Evolutionary conservation across 345 rosid genomes (phyloP).

Genomic region (Eucalyptus sp.): DNA sequence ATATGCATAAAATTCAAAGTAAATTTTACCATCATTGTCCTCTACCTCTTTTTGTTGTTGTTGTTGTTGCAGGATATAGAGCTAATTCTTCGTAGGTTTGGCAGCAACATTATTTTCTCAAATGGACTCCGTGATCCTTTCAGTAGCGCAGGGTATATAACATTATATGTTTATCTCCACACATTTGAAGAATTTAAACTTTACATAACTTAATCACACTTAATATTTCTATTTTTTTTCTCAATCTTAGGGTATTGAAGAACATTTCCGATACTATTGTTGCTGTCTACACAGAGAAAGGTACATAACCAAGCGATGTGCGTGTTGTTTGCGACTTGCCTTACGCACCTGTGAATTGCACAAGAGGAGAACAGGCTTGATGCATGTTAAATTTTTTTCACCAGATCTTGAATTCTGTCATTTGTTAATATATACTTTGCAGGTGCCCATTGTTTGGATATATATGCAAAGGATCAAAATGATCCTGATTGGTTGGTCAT

Average conservation of each 20-base stretch:
- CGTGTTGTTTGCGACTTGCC: background rate
- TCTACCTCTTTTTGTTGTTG: background rate
- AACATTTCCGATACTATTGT: background rate
- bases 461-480: background rate
- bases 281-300: background rate
- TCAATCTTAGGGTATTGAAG: background rate
- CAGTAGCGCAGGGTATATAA: slow-evolving; percentile 34
- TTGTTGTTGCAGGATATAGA: slow-evolving; percentile 21
- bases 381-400: background rate
- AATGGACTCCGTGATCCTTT: slow-evolving; percentile 47
- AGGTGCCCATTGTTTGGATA: background rate
- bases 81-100: slow-evolving; percentile 25
- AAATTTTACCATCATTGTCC: background rate
- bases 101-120: slow-evolving; percentile 50
- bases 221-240: background rate
- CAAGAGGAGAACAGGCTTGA: background rate
- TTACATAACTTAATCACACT: background rate
- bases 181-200: background rate
- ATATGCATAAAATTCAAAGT: background rate
- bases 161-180: background rate
- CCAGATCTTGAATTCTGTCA: background rate
- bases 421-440: background rate
- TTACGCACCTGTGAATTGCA: background rate
- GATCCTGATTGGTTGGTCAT: background rate
- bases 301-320: background rate